Conservation (phyloP, 1,139 yeast genomes). For the Hansenula lynferdii region DNA sequence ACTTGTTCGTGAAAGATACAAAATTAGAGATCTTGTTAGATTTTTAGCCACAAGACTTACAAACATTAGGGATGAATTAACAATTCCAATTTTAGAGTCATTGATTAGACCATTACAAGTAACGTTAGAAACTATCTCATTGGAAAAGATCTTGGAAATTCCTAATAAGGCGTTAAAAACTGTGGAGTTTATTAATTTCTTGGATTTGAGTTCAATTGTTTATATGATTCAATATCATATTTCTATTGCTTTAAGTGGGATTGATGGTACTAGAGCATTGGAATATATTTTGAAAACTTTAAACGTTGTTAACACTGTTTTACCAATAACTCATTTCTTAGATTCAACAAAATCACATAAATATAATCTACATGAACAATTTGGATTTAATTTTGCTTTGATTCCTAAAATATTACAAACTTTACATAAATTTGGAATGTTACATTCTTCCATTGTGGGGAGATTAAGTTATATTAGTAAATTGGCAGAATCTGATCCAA, state of each 20-base stretch:
- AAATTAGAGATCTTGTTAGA: neutral
- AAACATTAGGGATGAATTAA: neutral
- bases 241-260: neutral
- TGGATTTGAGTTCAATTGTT: conserved; percentile 2
- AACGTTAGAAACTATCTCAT: neutral
- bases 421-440: conserved; percentile 6
- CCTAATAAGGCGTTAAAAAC: neutral
- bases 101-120: neutral
- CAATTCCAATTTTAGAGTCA: neutral
- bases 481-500: too few species aligned
- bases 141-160: neutral
- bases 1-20: neutral
- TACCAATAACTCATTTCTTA: conserved; percentile 3
- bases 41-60: conserved; percentile 3
- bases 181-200: conserved; percentile 3
- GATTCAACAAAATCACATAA: conserved; percentile 2
- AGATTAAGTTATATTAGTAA: neutral
- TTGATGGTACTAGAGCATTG: neutral
- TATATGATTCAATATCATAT: neutral
- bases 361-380: conserved; percentile 4
- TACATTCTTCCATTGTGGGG: conserved; percentile 3
- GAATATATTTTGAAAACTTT: too few species aligned
- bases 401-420: conserved; percentile 4
- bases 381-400: conserved; percentile 3
- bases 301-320: neutral